phyloP scores from a whole-genome alignment of 2,329 filamentous ascomycete species.

The Aspergillus vadensis region DNA sequence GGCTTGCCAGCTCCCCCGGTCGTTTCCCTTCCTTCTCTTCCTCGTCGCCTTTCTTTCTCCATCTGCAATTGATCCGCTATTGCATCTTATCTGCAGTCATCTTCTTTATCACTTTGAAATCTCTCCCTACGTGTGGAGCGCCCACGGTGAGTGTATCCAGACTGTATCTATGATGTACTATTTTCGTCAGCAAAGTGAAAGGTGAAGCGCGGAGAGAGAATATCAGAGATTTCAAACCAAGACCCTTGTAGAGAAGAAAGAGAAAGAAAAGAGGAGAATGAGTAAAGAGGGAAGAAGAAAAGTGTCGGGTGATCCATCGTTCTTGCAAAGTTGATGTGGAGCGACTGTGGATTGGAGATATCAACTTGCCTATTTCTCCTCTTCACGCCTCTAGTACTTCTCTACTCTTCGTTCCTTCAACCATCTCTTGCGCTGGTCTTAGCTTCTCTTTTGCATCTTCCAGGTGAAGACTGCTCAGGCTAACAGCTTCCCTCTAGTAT shows the following conservation, averaged over 20 bases:
- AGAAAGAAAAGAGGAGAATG: not conserved
- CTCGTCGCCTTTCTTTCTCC: not conserved
- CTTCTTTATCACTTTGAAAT: not conserved
- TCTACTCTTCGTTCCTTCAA: not conserved
- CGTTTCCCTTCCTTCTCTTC: not conserved
- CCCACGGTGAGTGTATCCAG: not conserved
- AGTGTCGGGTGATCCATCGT: slow-evolving; percentile 14
- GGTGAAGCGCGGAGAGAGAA: not conserved
- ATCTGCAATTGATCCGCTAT: not conserved
- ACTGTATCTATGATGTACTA: not conserved
- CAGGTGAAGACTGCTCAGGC: not conserved
- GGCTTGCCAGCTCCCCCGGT: not conserved
- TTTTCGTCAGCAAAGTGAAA: not conserved
- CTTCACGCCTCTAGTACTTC: not conserved
- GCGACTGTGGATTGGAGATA: slow-evolving; percentile 7
- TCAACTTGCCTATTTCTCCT: slow-evolving; percentile 6
- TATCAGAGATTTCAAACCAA: not conserved
- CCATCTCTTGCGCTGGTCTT: not conserved
- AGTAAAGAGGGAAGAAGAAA: not conserved
- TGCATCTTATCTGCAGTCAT: not conserved
- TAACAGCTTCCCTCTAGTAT: not conserved
- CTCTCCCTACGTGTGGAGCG: not conserved
- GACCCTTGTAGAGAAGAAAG: not conserved
- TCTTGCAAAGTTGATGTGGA: slow-evolving; percentile 16
- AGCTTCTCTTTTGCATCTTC: not conserved